Evolutionary conservation across 306 rosid species (phyloP), one percentile per base, ranked within the genome.

Genomic region (Elaeagnus macrophylla): DNA sequence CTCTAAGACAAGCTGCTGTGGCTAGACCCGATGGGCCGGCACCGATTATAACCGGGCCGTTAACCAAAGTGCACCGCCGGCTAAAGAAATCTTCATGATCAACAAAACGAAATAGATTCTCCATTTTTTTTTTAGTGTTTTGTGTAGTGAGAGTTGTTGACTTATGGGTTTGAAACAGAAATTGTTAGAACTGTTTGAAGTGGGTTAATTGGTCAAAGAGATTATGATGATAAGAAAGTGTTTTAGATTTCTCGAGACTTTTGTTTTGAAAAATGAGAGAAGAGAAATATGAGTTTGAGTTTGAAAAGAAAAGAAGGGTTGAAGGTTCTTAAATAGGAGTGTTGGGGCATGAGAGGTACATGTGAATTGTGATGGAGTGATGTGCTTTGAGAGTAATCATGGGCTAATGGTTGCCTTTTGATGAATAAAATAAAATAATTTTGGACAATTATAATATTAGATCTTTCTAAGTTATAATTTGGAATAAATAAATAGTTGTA

Each of bases 1-100:
- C 82, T 53, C 69, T 80, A 0, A 91, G 89, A 57, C 99, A 87
- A 6, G 96, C 95, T 12, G 93, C 99, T 2, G 99, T 84, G 73
- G 99, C 96, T 14, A 91, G 66, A 0, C 99, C 99, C 0, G 99
- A 80, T 0, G 99, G 99, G 12, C 99, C 99, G 9, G 99, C 99
- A 0, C 99, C 99, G 42, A 91, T 80, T 0, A 91, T 91, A 0
- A 87, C 75, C 1, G 99, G 99, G 1, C 99, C 99, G 25, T 84
- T 87, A 7, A 91, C 83, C 83, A 95, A 79, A 40, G 80, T 53
- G 74, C 85, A 76, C 4, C 95, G 80, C 12, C 81, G 69, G 25
- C 85, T 79, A 60, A 74, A 20, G 44, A 17, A 32, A 52, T 87
- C 84, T 18, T 82, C 71, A 32, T 65, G 51, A 48, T 86, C 93